A percentile compares a stretch with the other conserved stretches of the same genome.
Evolutionary conservation across 1,284 basidiomycete species (phyloP).

Genomic region (Moniliophthora roreri): DNA sequence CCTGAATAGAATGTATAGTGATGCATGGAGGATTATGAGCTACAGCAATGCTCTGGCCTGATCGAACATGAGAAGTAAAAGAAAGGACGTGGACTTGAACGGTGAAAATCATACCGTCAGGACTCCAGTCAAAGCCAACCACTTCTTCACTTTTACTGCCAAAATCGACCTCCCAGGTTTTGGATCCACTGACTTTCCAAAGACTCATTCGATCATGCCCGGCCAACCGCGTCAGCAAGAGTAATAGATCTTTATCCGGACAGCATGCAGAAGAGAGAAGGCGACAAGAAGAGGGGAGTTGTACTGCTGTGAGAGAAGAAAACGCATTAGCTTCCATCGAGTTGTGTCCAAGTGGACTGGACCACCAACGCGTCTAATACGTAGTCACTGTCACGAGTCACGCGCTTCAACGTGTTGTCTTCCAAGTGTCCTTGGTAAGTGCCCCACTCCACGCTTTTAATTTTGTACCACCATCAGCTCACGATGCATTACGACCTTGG

Average conservation of each 20-base stretch:
- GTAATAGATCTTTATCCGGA: constrained; percentile 79
- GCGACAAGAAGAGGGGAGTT: constrained; percentile 54
- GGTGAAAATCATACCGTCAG: constrained; percentile 56
- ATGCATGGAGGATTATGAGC: constrained; percentile 66
- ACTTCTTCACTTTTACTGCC: constrained; percentile 48
- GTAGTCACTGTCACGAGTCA: not conserved
- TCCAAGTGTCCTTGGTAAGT: not conserved
- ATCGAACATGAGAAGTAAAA: constrained; percentile 18
- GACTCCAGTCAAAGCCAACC: constrained; percentile 72
- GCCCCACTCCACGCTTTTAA: not conserved
- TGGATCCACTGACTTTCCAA: constrained; percentile 78
- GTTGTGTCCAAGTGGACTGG: not conserved
- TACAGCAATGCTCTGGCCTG: constrained; percentile 74
- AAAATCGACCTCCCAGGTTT: constrained; percentile 77
- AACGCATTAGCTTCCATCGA: constrained; percentile 48
- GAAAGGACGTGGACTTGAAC: constrained; percentile 7
- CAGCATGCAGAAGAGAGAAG: constrained; percentile 69
- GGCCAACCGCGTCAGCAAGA: constrained; percentile 63
- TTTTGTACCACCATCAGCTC: constrained; percentile 5
- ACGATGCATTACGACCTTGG: constrained; percentile 10
- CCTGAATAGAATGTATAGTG: constrained; percentile 73
- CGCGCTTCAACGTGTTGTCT: constrained; percentile 3
- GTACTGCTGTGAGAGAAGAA: constrained; percentile 56
- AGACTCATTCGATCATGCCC: constrained; percentile 68
- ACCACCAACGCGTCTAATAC: not conserved